Base-by-base conservation (phyloP, 2,329 filamentous ascomycete genomes). In the Thelonectria discophora region DNA sequence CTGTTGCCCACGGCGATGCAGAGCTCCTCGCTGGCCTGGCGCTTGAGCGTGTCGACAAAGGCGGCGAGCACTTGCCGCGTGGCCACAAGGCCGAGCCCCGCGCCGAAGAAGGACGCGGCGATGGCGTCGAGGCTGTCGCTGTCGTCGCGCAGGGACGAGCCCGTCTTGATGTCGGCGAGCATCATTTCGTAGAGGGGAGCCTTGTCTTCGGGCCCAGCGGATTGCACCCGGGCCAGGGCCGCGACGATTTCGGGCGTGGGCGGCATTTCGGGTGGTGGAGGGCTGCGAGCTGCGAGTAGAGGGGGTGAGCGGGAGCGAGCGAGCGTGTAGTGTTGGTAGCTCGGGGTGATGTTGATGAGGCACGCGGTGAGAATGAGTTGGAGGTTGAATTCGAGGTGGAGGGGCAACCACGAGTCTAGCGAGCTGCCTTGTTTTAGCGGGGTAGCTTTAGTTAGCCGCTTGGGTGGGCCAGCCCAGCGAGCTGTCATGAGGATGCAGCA, bases 1-100 rank as follows among this genome's bases (percentile, higher is more conserved):
- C 90, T 87, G 71, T 86, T 84, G 69, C 91, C 93, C 48, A 93
- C 90, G 66, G 88, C 86, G 70, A 97, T 90, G 79, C 90, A 90
- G 64, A 89, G 80, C 62, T 90, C 86, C 43, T 87, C 77, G 68
- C 87, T 84, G 39, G 83, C 76, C 58, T 93, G 80, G 18, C 79
- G 77, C 63, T 84, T 80, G 68, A 97, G 89, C 15, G 84, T 81
- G 43, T 80, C 72, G 66, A 91, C 83, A 73, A 96, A 92, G 58
- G 81, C 79, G 57, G 84, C 82, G 63, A 96, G 87, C 12, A 95
- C 83, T 15, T 87, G 84, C 6, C 92, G 87, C 5, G 90, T 88
- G 30, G 88, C 84, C n/a, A 95, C 90, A 69, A 94, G 88, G 70
- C 91, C 90, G 55, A 94, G 84, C 20, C 84, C 83, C 70, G 91